Evolutionary conservation across 1,284 basidiomycete genomes (phyloP).

Genomic region (Ceratobasidium sp.): DNA sequence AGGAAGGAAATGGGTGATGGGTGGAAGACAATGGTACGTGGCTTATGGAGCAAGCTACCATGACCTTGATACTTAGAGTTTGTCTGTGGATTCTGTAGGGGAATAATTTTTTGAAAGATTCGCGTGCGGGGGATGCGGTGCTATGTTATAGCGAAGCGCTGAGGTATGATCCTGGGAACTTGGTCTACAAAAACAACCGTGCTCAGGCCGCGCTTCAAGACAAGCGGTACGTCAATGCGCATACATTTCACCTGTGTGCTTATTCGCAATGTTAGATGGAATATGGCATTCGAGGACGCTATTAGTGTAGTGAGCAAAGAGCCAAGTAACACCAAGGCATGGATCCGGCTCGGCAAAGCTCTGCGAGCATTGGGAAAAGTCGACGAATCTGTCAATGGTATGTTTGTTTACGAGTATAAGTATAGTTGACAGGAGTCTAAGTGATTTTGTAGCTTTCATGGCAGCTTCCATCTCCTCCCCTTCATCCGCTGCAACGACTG

Average conservation of each 20-base stretch:
- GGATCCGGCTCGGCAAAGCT: slow-evolving; percentile 26
- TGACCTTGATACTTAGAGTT: slow-evolving; percentile 1
- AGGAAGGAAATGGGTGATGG: slow-evolving; percentile 20
- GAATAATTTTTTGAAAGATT: slow-evolving; percentile 34
- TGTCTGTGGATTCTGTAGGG: slow-evolving; percentile 19
- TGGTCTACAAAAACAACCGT: slow-evolving; percentile 23
- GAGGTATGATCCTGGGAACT: slow-evolving; percentile 10
- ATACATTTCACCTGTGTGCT: background rate
- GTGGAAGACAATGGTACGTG: slow-evolving; percentile 31
- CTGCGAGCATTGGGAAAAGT: slow-evolving; percentile 9
- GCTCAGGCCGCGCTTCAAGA: slow-evolving; percentile 28
- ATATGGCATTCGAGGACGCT: slow-evolving; percentile 19
- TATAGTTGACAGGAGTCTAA: background rate
- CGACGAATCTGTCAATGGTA: slow-evolving; percentile 19
- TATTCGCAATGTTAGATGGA: background rate
- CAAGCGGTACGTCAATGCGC: slow-evolving; percentile 1
- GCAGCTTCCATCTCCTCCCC: slow-evolving; percentile 15
- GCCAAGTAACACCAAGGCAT: slow-evolving; percentile 25
- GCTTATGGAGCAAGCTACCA: background rate
- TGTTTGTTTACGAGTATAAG: background rate
- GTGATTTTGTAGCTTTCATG: slow-evolving; percentile 5
- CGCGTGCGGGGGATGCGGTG: slow-evolving; percentile 9
- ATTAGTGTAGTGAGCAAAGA: slow-evolving; percentile 24
- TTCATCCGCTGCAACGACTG: slow-evolving; percentile 11
- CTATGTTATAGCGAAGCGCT: slow-evolving; percentile 28